Percentiles rank a stretch among this genome's conserved stretches.
These are phyloP conservation scores for Spathaspora passalidarum DNA, from an alignment of 805 yeast species.

Conservation along the genomic window DNA sequence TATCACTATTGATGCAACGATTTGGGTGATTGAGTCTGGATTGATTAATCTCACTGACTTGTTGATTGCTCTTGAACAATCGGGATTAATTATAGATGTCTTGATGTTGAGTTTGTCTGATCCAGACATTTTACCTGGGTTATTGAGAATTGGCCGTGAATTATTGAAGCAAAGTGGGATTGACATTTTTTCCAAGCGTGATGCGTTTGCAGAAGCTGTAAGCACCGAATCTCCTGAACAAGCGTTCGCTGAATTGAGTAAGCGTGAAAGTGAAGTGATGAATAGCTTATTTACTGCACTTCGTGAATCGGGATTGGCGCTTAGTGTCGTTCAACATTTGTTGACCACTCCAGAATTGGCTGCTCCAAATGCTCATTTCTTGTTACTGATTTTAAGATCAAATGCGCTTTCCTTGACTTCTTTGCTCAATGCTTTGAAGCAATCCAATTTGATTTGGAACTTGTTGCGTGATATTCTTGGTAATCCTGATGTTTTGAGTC, in stretches of 20 bases:
- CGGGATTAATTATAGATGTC: constrained; percentile 22
- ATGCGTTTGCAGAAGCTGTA: constrained; percentile 2
- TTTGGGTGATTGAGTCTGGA: constrained; percentile 16
- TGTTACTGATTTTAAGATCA: constrained; percentile 19
- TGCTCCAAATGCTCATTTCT: constrained; percentile 24
- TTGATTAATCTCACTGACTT: constrained; percentile 21
- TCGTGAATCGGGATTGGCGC: constrained; percentile 23
- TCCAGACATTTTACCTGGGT: constrained; percentile 23
- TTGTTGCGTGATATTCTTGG: constrained; percentile 17
- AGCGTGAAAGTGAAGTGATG: constrained; percentile 19
- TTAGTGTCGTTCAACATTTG: constrained; percentile 20
- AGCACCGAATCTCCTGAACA: constrained; percentile 1
- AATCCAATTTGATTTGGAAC: constrained; percentile 16
- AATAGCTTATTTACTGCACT: constrained; percentile 19
- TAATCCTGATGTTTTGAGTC: constrained; percentile 17
- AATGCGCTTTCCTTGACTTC: constrained; percentile 20
- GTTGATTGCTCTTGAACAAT: constrained; percentile 21
- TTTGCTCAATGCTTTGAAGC: constrained; percentile 17
- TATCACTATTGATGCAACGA: constrained; percentile 17
- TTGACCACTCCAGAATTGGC: constrained; percentile 25
- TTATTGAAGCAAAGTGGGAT: constrained; percentile 18
- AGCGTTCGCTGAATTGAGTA: constrained; percentile 6
- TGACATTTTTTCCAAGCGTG: constrained; percentile 11
- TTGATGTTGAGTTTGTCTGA: constrained; percentile 19
- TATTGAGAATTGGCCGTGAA: constrained; percentile 20